These are phyloP conservation scores for Cyberlindnera mycetangii DNA, from an alignment of 805 yeast species.

Conservation along the genomic window DNA sequence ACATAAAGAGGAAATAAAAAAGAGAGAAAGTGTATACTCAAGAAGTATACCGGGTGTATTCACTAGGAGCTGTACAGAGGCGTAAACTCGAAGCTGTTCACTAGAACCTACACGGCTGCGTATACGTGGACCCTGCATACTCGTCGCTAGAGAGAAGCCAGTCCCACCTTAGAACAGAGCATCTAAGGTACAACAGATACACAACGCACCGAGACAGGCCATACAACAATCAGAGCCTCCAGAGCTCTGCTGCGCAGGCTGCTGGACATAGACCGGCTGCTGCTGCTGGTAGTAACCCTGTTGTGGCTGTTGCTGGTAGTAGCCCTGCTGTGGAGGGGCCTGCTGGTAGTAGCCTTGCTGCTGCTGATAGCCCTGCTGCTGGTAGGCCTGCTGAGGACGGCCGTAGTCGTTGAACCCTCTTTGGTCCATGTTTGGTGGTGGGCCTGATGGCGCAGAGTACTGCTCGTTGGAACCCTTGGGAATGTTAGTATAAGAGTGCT, in stretches of 20 bases:
- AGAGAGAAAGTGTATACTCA: too few species aligned
- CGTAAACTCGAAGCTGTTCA: too few species aligned
- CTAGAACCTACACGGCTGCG: too few species aligned
- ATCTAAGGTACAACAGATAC: constrained; percentile 55
- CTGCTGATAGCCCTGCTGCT: constrained; percentile 34
- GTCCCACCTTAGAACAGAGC: constrained; percentile 46
- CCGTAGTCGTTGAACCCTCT: constrained; percentile 24
- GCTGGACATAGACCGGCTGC: constrained; percentile 54
- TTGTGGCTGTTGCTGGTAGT: constrained; percentile 38
- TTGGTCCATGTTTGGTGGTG: constrained; percentile 13
- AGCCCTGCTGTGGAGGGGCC: constrained; percentile 31
- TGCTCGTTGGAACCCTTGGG: constrained; percentile 7
- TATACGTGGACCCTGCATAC: not conserved
- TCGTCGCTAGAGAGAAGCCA: too few species aligned
- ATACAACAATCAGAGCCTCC: constrained; percentile 43
- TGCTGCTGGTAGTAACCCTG: constrained; percentile 42
- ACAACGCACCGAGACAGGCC: constrained; percentile 53
- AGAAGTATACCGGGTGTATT: too few species aligned
- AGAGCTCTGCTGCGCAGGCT: constrained; percentile 36
- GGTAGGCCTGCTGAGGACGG: constrained; percentile 21
- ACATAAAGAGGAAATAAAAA: too few species aligned
- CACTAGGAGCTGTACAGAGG: too few species aligned
- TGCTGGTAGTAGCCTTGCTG: constrained; percentile 16
- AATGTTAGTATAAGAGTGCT: constrained; percentile 6
- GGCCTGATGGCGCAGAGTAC: constrained; percentile 22